A percentile compares a stretch with the other conserved stretches of the same genome.
These are phyloP conservation scores for Phytophthora fragariae DNA, from an alignment of 352 stramenopile genomes.

Conservation along the genomic window DNA sequence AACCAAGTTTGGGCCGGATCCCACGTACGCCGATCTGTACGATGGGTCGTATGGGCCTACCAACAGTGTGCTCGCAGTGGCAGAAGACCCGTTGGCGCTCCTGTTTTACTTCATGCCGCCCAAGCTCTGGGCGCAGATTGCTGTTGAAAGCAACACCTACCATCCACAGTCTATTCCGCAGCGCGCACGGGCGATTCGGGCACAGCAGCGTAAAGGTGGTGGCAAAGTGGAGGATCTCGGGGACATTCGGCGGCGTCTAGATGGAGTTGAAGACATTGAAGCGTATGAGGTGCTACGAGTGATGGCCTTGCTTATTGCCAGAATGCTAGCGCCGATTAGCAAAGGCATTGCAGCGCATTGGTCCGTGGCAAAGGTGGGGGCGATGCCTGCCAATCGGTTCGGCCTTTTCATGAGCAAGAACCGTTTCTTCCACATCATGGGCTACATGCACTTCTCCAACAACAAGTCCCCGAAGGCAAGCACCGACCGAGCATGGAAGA, in stretches of 20 bases:
- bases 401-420: conserved; percentile 6
- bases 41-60: neutral
- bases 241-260: neutral
- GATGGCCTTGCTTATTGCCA: neutral
- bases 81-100: neutral
- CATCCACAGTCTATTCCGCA: neutral
- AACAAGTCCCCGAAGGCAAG: too few species aligned
- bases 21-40: neutral
- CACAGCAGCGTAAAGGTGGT: neutral
- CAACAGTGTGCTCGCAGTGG: neutral
- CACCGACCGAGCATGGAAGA: too few species aligned
- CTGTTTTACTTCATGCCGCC: neutral
- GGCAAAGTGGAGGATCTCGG: neutral
- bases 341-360: conserved; percentile 3
- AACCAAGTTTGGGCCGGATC: neutral
- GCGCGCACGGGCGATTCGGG: neutral
- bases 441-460: conserved; percentile 20
- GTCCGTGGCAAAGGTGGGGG: conserved; percentile 1
- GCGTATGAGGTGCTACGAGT: neutral
- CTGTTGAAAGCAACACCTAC: neutral
- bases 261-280: neutral
- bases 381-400: conserved; percentile 1
- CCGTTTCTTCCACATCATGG: conserved; percentile 10
- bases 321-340: conserved; percentile 2
- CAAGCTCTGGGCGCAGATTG: neutral